These are phyloP conservation scores for Lathyrus sativus DNA, from an alignment of 306 rosid genomes.

Conservation along the genomic window DNA sequence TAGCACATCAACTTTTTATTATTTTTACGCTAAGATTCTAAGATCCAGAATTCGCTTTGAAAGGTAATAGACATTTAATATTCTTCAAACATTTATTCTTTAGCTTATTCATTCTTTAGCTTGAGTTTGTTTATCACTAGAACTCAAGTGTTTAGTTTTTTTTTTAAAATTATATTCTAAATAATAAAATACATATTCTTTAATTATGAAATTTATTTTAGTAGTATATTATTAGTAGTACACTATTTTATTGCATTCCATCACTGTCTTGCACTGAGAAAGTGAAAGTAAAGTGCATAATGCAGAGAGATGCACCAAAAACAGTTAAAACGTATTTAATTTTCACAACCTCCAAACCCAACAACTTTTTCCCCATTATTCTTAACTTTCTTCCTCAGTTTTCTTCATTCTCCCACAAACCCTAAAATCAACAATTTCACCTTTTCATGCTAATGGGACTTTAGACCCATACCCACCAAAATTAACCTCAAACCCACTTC, in stretches of 20 bases:
- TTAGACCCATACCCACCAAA: conserved; percentile 45
- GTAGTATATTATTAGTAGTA: no score
- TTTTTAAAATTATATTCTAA: no score
- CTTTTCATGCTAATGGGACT: conserved; percentile 52
- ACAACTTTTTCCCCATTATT: conserved; percentile 52
- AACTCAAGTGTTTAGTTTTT: no score
- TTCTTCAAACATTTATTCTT: no score
- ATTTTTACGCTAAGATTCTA: no score
- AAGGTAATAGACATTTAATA: no score
- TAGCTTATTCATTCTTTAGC: no score
- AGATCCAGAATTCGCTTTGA: no score
- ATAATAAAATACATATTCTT: no score
- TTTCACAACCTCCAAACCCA: conserved; percentile 74
- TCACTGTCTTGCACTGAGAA: conserved; percentile 22
- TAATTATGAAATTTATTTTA: neutral
- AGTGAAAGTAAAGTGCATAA: conserved; percentile 51
- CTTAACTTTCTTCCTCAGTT: conserved; percentile 65
- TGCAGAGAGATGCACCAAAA: conserved; percentile 43
- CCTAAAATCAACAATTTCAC: conserved; percentile 55
- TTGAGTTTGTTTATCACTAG: no score
- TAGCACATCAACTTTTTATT: no score
- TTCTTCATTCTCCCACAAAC: conserved; percentile 54
- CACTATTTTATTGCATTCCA: neutral
- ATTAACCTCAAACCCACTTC: conserved; percentile 57
- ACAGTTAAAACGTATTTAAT: conserved; percentile 62